phyloP scores from a whole-genome alignment of 169 alveolate genomes.

The Plasmodium gaboni region DNA sequence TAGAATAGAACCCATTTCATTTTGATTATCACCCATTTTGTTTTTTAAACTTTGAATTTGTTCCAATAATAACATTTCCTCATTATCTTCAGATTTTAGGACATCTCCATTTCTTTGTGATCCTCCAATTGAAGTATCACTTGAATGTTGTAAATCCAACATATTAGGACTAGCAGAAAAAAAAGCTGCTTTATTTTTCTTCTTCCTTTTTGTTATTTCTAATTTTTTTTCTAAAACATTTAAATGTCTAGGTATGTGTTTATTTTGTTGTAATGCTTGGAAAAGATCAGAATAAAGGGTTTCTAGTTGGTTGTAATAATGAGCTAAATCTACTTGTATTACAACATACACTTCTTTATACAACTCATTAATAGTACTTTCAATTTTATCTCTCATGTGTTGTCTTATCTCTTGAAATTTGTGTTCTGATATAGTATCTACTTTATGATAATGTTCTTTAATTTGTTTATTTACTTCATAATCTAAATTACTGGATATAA shows the following conservation, averaged over 20 bases:
- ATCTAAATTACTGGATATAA: constrained; percentile 27
- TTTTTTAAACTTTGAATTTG: constrained; percentile 11
- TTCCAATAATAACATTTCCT: background rate
- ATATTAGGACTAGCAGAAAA: too few relatives aligned
- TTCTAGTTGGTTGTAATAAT: background rate
- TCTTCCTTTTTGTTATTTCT: background rate
- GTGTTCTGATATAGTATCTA: background rate
- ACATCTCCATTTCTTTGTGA: background rate
- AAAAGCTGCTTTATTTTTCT: too few relatives aligned
- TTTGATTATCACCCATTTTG: constrained; percentile 12
- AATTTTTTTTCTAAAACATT: background rate
- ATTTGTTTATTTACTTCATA: background rate
- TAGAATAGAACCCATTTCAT: background rate
- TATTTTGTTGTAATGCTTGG: background rate
- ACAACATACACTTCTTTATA: constrained; percentile 2
- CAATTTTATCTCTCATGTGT: background rate
- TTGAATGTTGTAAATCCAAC: background rate
- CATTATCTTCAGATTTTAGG: background rate
- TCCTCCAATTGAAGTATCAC: background rate
- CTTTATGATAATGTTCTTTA: background rate
- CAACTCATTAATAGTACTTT: background rate
- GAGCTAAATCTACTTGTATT: constrained; percentile 4
- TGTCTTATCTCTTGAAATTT: constrained; percentile 24
- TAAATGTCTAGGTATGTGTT: constrained; percentile 5
- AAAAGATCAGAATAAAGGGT: background rate